A percentile compares a stretch with the other conserved stretches of the same genome.
These are phyloP conservation scores for Syzygium jambos DNA, from an alignment of 345 rosid genomes.

Conservation along the genomic window DNA sequence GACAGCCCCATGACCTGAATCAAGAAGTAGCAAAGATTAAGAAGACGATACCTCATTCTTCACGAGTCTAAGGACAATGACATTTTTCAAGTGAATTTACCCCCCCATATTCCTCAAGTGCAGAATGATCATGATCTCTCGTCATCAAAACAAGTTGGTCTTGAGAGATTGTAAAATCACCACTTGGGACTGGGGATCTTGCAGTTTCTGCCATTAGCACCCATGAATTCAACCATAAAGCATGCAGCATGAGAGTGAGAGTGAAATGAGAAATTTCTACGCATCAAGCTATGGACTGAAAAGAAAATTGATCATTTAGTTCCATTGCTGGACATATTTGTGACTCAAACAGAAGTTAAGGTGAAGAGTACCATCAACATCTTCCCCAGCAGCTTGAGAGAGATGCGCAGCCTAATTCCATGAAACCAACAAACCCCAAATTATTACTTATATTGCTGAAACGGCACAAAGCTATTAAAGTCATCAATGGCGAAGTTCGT, in stretches of 20 bases:
- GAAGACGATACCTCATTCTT: background rate
- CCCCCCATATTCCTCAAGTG: constrained; percentile 68
- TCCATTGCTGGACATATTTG: background rate
- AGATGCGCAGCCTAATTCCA: constrained; percentile 73
- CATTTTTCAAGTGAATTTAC: constrained; percentile 12
- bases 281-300: background rate
- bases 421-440: background rate
- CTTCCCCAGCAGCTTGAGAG: constrained; percentile 62
- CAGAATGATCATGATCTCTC: constrained; percentile 54
- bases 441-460: background rate
- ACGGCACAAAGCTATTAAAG: background rate
- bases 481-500: background rate
- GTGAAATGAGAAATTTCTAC: background rate
- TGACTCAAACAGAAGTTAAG: background rate
- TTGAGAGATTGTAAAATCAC: constrained; percentile 62
- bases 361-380: constrained; percentile 40
- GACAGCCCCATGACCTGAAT: constrained; percentile 59
- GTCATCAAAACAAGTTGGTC: constrained; percentile 66
- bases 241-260: background rate
- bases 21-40: background rate
- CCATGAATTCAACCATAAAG: background rate
- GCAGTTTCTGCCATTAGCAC: constrained; percentile 19
- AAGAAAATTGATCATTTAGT: background rate
- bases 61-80: background rate
- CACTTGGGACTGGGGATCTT: constrained; percentile 22